Base-by-base conservation (phyloP, 805 yeast genomes). In the Pichia gijzeniarum region DNA sequence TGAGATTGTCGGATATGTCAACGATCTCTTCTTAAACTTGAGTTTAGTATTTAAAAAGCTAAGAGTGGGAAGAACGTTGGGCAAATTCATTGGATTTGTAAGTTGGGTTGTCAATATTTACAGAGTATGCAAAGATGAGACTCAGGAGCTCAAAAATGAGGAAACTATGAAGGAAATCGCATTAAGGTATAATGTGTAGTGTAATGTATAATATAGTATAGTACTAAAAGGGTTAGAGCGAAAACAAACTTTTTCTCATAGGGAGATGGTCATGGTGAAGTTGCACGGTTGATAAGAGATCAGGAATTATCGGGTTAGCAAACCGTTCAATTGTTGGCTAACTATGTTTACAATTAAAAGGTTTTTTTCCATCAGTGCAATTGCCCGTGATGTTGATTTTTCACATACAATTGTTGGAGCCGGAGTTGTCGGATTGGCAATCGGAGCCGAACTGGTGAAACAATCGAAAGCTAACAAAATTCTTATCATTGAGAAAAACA, bases 401-500 rank as follows among this genome's bases (percentile, higher is more conserved):
- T 39, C 57, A 13, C 57, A 53, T 40, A 48, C 52, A 5, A 39
- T 53, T 14, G 48, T 53, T 37, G 57, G 57, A 14, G 57, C 50
- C 3, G 57, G 57, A 2, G 54, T 47, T 5, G 51, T 53, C 30
- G 56, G 56, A 2, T 35, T 53, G 28, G 87, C 96, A 0, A 72
- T 87, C 45, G 95, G 85, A 1, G 78, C 91, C 1, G 82, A 83
- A 52, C 67, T 89, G 28, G 66, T 78, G 35, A 62, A 68, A 41
- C 35, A 25, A 10, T 56, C 62, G 3, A 51, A 70, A n/a, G 45
- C 51, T 4, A 61, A 70, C 5, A 73, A 74, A 45, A 88, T 88
- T 0, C 61, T 85, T 1, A 59, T 90, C 9, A 60, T 89, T 2
- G 97, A 89, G 54, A 79, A 83, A 56, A 78, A 88, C 59, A 61